These are phyloP conservation scores for Cicer arietinum DNA, from an alignment of 306 rosid genomes.

Conservation along the genomic window DNA sequence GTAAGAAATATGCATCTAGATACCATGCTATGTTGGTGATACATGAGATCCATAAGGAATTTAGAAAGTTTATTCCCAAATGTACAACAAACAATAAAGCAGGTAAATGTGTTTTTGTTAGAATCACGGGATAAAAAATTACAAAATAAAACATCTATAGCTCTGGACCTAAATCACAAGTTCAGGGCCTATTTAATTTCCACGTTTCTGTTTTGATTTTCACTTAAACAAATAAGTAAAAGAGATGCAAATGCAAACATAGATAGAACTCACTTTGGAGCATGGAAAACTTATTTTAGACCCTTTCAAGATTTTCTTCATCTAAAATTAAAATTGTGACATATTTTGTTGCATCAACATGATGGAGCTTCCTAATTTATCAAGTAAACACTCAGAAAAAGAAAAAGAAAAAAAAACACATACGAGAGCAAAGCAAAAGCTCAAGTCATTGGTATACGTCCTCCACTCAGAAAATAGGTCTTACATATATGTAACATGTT, in stretches of 20 bases:
- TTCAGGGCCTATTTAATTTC: too few relatives aligned
- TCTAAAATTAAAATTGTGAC: not conserved
- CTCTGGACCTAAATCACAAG: slow-evolving; percentile 1
- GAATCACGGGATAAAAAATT: not conserved
- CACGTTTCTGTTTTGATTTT: too few relatives aligned
- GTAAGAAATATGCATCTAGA: slow-evolving; percentile 1
- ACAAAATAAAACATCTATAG: not conserved
- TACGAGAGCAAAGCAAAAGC: slow-evolving; percentile 6
- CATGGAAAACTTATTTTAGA: slow-evolving; percentile 8
- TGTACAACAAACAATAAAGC: slow-evolving; percentile 1
- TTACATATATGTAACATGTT: not conserved
- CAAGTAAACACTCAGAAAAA: not conserved
- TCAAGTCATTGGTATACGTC: not conserved
- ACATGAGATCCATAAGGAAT: not conserved
- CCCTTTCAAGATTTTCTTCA: slow-evolving; percentile 19
- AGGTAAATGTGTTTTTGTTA: slow-evolving; percentile 9
- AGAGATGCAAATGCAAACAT: not conserved
- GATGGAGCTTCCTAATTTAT: slow-evolving; percentile 2
- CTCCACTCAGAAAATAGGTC: not conserved
- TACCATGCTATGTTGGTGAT: slow-evolving; percentile 4
- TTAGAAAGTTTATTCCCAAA: slow-evolving; percentile 17
- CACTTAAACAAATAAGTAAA: too few relatives aligned
- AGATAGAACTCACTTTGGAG: not conserved
- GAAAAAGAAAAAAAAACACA: not conserved
- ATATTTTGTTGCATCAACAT: slow-evolving; percentile 8